Conservation (phyloP, 306 rosid genomes). For the Senna tora region DNA sequence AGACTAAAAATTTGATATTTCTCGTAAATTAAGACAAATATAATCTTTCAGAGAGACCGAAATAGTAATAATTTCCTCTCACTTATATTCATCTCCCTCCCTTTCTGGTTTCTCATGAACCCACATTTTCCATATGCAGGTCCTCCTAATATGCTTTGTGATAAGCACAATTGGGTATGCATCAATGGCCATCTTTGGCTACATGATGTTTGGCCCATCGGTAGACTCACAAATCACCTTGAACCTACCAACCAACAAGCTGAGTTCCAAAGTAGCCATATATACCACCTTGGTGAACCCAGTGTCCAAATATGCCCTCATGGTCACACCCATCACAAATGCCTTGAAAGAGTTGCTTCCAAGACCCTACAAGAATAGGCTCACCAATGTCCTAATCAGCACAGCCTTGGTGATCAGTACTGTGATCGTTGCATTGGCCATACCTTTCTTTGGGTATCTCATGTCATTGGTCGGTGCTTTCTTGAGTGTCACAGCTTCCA, state of each 20-base stretch:
- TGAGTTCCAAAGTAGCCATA: slow-evolving; percentile 69
- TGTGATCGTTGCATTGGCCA: slow-evolving; percentile 46
- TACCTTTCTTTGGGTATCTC: slow-evolving; percentile 61
- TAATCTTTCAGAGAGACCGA: too few species aligned
- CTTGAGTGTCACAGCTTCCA: slow-evolving; percentile 62
- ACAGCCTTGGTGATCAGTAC: slow-evolving; percentile 52
- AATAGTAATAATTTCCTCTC: too few species aligned
- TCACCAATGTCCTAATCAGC: slow-evolving; percentile 40
- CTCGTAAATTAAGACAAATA: too few species aligned
- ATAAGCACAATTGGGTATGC: slow-evolving; percentile 62
- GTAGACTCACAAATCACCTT: slow-evolving; percentile 71
- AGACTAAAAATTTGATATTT: too few species aligned
- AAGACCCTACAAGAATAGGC: slow-evolving; percentile 36
- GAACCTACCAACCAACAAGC: slow-evolving; percentile 55
- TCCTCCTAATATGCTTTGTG: slow-evolving; percentile 58
- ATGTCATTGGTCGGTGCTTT: slow-evolving; percentile 78
- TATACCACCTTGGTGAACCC: slow-evolving; percentile 76
- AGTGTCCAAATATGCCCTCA: slow-evolving; percentile 71
- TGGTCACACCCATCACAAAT: slow-evolving; percentile 66
- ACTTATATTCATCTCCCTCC: too few species aligned
- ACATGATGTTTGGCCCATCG: slow-evolving; percentile 63
- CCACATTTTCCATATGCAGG: slow-evolving; percentile 55
- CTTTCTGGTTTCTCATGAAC: too few species aligned
- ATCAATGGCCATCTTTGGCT: slow-evolving; percentile 73
- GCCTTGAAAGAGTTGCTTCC: slow-evolving; percentile 56